Evolutionary conservation across 2,329 filamentous ascomycete species (phyloP), one percentile per base, ranked within the genome.

Genomic region (Trichoderma sp.): DNA sequence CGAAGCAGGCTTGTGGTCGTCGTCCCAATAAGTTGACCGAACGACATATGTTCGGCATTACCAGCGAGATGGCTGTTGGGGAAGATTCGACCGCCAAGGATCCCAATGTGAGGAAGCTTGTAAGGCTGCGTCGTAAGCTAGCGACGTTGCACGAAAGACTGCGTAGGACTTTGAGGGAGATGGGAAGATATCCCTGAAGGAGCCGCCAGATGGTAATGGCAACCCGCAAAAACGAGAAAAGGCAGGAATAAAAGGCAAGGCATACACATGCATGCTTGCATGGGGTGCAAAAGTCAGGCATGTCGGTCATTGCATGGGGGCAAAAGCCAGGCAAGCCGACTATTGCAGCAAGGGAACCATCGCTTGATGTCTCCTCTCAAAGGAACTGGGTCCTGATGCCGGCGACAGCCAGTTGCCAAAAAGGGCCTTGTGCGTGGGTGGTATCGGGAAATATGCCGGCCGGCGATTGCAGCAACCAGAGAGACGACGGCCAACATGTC

Each of bases 161-260:
- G 50, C 41, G n/a, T 62, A 63, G 59, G 59, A 63, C 59, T 62
- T 45, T 26, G n/a, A 9, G 19, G 48, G 7, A 45, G 15, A 47
- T 2, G 50, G 59, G 10, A 47, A 15, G 15, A 55, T 52, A n/a
- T 4, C 50, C 41, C 41, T 45, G 47, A 34, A 24, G 19, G 15
- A 47, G 47, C 41, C 15, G 26, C 50, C 39, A n/a, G 34, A 44
- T 24, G 7, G n/a, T 7, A 28, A 48, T 17, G 15, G 7, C 10
- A 39, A 5, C 34, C 43, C 7, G 15, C 34, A 47, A 51, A 51
- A 47, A 34, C 26, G 14, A 48, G 6, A 39, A 48, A 24, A 39
- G 10, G 12, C 12, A 14, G 10, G 34, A 39, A 39, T 39, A 14
- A n/a, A 17, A 21, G 10, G 24, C 45, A 19, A 30, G 17, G 30